phyloP scores from a whole-genome alignment of 345 rosid species.

The Turritis glabra region DNA sequence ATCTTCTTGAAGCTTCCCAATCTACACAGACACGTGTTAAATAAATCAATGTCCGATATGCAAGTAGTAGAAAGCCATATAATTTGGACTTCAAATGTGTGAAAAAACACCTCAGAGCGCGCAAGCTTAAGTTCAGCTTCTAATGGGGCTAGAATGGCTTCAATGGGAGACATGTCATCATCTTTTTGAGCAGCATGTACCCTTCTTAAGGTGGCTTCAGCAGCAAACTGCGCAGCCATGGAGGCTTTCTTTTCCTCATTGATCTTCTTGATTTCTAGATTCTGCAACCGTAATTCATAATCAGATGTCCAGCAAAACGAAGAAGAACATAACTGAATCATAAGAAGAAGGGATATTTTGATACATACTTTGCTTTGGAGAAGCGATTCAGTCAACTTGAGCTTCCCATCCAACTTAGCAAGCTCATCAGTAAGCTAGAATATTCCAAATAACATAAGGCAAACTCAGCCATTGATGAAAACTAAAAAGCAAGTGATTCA shows the following conservation, averaged over 20 bases:
- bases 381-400: constrained; percentile 80
- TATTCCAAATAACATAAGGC: constrained; percentile 13
- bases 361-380: constrained; percentile 73
- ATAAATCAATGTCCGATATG: background rate
- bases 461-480: background rate
- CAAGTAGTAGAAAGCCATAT: background rate
- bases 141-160: constrained; percentile 97
- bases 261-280: constrained; percentile 91
- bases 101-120: constrained; percentile 69
- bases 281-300: constrained; percentile 46
- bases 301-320: background rate
- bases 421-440: constrained; percentile 85
- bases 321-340: background rate
- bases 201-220: constrained; percentile 97
- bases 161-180: constrained; percentile 99
- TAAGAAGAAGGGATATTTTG: background rate
- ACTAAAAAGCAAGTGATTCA: background rate
- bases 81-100: background rate
- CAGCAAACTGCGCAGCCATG: constrained; percentile 99
- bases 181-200: constrained; percentile 99
- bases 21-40: constrained; percentile 47
- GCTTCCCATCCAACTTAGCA: constrained; percentile 85
- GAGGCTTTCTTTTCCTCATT: constrained; percentile 97
- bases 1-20: constrained; percentile 96
- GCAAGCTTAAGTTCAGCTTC: constrained; percentile 98